Evolutionary conservation across 2,329 filamentous ascomycete species (phyloP), one percentile per base, ranked within the genome.

Genomic region (Colletotrichum falcatum): DNA sequence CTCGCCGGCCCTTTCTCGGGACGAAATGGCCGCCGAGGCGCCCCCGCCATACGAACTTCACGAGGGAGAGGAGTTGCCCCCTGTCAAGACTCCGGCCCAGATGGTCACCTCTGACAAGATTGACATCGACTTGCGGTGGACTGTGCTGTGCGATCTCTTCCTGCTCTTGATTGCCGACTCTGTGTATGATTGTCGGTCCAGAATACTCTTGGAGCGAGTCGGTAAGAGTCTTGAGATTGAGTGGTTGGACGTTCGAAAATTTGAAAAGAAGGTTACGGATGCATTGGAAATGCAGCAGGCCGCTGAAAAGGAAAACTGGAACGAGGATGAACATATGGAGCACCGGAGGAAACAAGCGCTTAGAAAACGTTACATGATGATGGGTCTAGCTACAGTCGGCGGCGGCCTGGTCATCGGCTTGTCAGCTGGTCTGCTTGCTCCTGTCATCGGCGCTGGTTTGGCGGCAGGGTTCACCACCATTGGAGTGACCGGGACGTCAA

Each of bases 271-370:
- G 63, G 94, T 99, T 7, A 98, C 96, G 9, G 96, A 99, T 81
- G 94, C 96, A 1, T 84, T 99, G 28, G 96, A 99, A 81, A 98
- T 99, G 94, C 95, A 98, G 81, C 94, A 98, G 80, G 91, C 93
- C 56, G 94, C 94, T 7, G 92, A 94, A 73, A 97, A 95, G 77
- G 96, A 99, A 81, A 97, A 95, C 73, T 99, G 96, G 96, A 97
- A 98, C 74, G 96, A 99, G 79, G 92, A 96, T 14, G 94, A 97
- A 74, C 94, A 98, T 78, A 94, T 98, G 86, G 94, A 97, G 79
- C 88, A 86, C 69, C 89, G 96, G 56, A 88, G 93, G 61, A 97
- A 98, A 79, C 83, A 89, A 77, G 94, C 93, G 1, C 85, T 95
- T 70, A 97, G 93, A 79, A 90, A 90, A 74, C 91, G 95, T 76